Evolutionary conservation across 768 basidiomycete species (phyloP).

Genomic region (Suillus clintonianus): DNA sequence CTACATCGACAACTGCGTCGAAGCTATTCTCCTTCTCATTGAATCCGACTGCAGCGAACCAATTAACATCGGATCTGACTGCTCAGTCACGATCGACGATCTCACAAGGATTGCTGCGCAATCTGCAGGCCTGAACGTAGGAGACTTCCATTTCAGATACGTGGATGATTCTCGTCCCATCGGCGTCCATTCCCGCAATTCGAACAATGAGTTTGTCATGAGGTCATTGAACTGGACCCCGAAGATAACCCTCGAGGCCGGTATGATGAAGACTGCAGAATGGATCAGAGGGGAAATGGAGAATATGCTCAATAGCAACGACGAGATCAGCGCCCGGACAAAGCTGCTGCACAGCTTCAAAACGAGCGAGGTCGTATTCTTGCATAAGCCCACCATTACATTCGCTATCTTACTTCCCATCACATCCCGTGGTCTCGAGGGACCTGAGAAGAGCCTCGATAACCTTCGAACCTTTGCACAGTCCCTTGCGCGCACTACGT

Average conservation of each 20-base stretch:
- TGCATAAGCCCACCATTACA: slow-evolving; percentile 34
- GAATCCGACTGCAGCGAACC: slow-evolving; percentile 35
- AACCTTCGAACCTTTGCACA: slow-evolving; percentile 44
- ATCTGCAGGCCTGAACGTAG: slow-evolving; percentile 30
- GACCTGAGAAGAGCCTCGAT: slow-evolving; percentile 40
- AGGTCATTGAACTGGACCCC: slow-evolving; percentile 46
- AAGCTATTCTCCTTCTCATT: slow-evolving; percentile 48
- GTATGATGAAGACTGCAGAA: slow-evolving; percentile 46
- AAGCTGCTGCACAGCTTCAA: slow-evolving; percentile 25
- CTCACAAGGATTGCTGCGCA: slow-evolving; percentile 44
- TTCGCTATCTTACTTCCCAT: slow-evolving; percentile 61
- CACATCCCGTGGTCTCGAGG: slow-evolving; percentile 47
- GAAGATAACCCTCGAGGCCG: slow-evolving; percentile 40
- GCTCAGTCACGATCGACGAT: slow-evolving; percentile 40
- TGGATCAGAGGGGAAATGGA: slow-evolving; percentile 50
- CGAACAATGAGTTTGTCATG: slow-evolving; percentile 44
- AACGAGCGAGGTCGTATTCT: slow-evolving; percentile 40
- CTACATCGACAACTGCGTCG: slow-evolving; percentile 55
- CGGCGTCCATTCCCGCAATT: slow-evolving; percentile 54
- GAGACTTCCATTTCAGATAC: slow-evolving; percentile 29
- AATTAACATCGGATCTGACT: slow-evolving; percentile 56
- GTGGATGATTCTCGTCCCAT: slow-evolving; percentile 32
- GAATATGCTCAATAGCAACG: slow-evolving; percentile 10
- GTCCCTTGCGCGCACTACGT: slow-evolving; percentile 49
- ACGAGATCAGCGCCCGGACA: slow-evolving; percentile 10